phyloP scores from a whole-genome alignment of 2,329 filamentous ascomycete genomes.

The Furcasterigmium furcatum region DNA sequence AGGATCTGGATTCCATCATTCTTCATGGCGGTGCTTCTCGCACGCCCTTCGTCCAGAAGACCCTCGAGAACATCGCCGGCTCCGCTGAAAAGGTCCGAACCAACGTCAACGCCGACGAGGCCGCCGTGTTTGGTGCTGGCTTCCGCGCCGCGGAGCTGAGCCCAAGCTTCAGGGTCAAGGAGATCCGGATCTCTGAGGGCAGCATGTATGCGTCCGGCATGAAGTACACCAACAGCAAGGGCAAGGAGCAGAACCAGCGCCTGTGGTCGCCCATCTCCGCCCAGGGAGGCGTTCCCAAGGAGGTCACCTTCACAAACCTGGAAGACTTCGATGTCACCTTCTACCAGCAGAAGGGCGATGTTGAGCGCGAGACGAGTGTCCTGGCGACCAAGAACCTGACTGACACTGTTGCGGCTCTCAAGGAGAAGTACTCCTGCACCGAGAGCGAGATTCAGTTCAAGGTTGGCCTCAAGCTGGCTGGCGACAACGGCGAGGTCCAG shows the following conservation, averaged over 20 bases:
- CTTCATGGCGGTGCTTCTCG: conserved; percentile 87
- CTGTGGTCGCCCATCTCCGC: conserved; percentile 78
- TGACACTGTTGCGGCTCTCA: conserved; percentile 72
- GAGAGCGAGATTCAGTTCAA: conserved; percentile 77
- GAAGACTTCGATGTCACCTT: conserved; percentile 80
- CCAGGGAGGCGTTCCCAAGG: conserved; percentile 73
- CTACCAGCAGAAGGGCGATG: conserved; percentile 64
- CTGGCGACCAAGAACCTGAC: conserved; percentile 85
- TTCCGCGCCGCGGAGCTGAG: conserved; percentile 92
- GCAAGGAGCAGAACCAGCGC: conserved; percentile 73
- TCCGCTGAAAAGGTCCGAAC: conserved; percentile 76
- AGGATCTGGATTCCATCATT: conserved; percentile 84
- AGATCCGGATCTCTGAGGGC: conserved; percentile 81
- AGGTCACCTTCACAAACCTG: conserved; percentile 77
- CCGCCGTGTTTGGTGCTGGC: conserved; percentile 91
- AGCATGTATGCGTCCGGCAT: conserved; percentile 72
- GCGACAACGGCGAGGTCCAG: conserved; percentile 75
- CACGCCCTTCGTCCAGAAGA: conserved; percentile 91
- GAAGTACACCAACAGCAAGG: conserved; percentile 67
- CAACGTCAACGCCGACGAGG: conserved; percentile 96
- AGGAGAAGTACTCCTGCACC: conserved; percentile 74
- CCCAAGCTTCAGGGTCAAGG: conserved; percentile 96
- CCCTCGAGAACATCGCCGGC: conserved; percentile 73
- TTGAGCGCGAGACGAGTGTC: conserved; percentile 59
- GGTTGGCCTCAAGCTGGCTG: conserved; percentile 69